Percentiles rank a stretch among this genome's conserved stretches.
Evolutionary conservation across 345 rosid species (phyloP).

Genomic region (Citrus mangshanensis): DNA sequence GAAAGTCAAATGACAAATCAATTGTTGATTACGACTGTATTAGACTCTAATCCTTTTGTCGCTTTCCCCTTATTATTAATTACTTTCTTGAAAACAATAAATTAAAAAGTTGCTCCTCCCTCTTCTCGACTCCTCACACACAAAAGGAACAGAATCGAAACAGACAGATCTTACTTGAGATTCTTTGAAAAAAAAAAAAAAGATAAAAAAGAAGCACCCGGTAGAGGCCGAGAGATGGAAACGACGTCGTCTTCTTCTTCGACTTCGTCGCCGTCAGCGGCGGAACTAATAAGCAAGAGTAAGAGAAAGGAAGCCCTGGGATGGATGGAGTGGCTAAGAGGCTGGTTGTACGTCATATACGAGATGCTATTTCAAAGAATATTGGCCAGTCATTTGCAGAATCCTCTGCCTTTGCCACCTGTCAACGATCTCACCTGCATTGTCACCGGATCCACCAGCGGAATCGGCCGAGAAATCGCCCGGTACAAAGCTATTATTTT

Average conservation of each 20-base stretch:
- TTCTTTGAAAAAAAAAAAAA: background rate
- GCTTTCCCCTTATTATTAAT: background rate
- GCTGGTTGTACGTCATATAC: slow-evolving; percentile 63
- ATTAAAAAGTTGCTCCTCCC: background rate
- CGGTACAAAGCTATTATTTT: slow-evolving; percentile 29
- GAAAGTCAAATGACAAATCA: too few species aligned
- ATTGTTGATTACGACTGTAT: background rate
- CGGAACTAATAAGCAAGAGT: background rate
- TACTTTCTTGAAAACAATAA: too few species aligned
- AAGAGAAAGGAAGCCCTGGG: slow-evolving; percentile 67
- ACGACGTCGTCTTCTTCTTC: background rate
- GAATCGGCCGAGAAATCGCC: slow-evolving; percentile 90
- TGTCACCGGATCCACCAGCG: slow-evolving; percentile 97
- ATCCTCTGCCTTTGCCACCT: slow-evolving; percentile 84
- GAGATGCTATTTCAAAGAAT: slow-evolving; percentile 92
- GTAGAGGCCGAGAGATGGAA: background rate
- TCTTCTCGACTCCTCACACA: too few species aligned
- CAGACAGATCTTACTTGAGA: background rate
- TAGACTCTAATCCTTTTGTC: background rate
- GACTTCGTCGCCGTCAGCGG: background rate
- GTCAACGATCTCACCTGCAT: slow-evolving; percentile 70
- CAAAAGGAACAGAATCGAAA: background rate
- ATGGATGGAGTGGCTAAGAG: slow-evolving; percentile 95
- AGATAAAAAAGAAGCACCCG: too few species aligned
- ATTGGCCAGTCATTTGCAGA: slow-evolving; percentile 68